Evolutionary conservation across 2,329 filamentous ascomycete species (phyloP).

Genomic region (Aspergillus pseudoglaucus): DNA sequence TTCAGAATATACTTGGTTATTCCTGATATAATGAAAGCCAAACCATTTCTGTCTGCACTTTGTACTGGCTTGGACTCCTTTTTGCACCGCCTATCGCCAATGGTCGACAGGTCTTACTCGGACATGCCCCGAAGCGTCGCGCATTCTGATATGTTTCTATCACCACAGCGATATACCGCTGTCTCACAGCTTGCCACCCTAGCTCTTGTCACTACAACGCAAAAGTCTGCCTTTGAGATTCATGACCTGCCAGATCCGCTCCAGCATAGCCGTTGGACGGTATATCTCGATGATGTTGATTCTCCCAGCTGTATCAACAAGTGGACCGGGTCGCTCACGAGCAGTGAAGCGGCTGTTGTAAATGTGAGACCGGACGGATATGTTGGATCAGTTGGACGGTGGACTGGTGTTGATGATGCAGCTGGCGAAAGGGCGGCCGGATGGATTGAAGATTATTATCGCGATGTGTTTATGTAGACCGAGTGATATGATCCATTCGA

Average conservation of each 20-base stretch:
- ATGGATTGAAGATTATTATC: constrained; percentile 47
- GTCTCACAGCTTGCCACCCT: constrained; percentile 66
- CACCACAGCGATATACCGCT: constrained; percentile 62
- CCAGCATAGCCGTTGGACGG: constrained; percentile 62
- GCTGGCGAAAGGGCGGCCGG: constrained; percentile 28
- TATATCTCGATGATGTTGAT: constrained; percentile 64
- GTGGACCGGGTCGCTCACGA: constrained; percentile 57
- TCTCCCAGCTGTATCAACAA: constrained; percentile 56
- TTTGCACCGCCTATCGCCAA: constrained; percentile 53
- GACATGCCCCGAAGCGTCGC: constrained; percentile 52
- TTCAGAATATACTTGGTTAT: constrained; percentile 70
- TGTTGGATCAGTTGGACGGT: constrained; percentile 55
- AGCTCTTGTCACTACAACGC: constrained; percentile 59
- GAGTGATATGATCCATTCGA: too few species aligned
- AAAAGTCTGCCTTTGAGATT: constrained; percentile 59
- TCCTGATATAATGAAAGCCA: constrained; percentile 52
- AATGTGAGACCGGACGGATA: constrained; percentile 70
- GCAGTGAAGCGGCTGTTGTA: constrained; percentile 55
- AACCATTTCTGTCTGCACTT: constrained; percentile 54
- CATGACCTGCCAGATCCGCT: constrained; percentile 56
- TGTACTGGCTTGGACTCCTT: constrained; percentile 51
- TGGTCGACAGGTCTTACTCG: constrained; percentile 57
- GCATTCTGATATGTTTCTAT: constrained; percentile 59
- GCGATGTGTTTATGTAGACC: neutral
- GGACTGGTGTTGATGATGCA: constrained; percentile 17